Evolutionary conservation across 805 yeast species (phyloP), one percentile per base, ranked within the genome.

Genomic region (Maudiozyma bulderi): DNA sequence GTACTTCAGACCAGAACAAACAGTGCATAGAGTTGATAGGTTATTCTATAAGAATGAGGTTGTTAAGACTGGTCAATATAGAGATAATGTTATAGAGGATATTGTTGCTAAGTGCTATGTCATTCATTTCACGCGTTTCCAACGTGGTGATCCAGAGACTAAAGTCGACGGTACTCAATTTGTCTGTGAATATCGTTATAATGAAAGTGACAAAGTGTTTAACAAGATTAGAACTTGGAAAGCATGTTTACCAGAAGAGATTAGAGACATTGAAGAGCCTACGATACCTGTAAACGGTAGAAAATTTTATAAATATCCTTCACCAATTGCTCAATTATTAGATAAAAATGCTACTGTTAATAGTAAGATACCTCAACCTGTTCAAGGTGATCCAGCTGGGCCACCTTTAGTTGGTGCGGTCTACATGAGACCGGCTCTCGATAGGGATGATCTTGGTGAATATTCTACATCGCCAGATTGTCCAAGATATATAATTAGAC

Each of bases 181-280:
- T 67, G 83, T 93, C 55, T 93, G 98, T 71, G 99, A 93, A 67
- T 86, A 80, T 66, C 82, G 99, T 60, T 93, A 90, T 69, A 91
- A 91, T 62, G 97, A 91, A 64, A 74, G 79, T 48, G 95, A 87
- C 58, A 86, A 87, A 65, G 84, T 82, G 30, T 93, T 93, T 73
- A 93, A 91, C 68, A 85, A 91, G 62, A 93, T 93, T 59, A 78
- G 98, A 62, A 91, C 98, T 3, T 93, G 99, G 99, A 91, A 88
- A 68, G 97, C 97, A 6, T 93, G 98, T 73, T 75, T 93, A 56
- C 99, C 99, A 0, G 98, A 93, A 67, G 98, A 91, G 66, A 84
- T 90, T 41, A 80, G 98, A 58, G 88, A 85, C 54, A 60, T 69
- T 47, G 91, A 86, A 59, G 97, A 90, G 59, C 84, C 85, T 30